Conservation (phyloP, 345 rosid species). For the Heritiera fomes region DNA sequence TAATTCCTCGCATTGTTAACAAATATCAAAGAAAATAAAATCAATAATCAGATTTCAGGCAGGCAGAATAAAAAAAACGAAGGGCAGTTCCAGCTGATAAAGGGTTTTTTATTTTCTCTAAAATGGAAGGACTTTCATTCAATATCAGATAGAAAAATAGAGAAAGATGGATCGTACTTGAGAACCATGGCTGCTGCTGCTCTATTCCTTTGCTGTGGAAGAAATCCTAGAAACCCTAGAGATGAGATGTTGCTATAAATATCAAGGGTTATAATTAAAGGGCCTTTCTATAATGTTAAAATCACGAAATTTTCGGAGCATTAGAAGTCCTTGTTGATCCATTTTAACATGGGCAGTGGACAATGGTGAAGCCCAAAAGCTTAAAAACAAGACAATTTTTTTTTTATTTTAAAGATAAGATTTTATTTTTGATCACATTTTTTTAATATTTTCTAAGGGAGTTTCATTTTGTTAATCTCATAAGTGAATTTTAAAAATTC, state of each 20-base stretch:
- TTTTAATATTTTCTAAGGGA: no score
- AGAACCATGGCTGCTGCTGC: conserved; percentile 45
- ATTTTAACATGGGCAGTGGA: not conserved
- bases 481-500: no score
- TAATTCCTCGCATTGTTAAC: not conserved
- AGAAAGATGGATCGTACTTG: conserved; percentile 29
- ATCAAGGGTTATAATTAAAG: not conserved
- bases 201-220: not conserved
- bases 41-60: not conserved
- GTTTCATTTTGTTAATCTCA: no score
- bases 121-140: not conserved
- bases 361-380: no score
- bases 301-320: not conserved
- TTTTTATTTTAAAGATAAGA: no score
- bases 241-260: not conserved
- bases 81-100: not conserved
- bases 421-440: no score
- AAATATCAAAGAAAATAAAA: not conserved
- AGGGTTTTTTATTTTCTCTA: not conserved
- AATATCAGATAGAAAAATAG: not conserved
- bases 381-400: no score
- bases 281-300: not conserved
- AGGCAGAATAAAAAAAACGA: not conserved
- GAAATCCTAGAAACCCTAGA: conserved; percentile 27
- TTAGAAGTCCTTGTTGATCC: not conserved